Base-by-base conservation (phyloP, 805 yeast genomes). In the Barnettozyma sucrosica region DNA sequence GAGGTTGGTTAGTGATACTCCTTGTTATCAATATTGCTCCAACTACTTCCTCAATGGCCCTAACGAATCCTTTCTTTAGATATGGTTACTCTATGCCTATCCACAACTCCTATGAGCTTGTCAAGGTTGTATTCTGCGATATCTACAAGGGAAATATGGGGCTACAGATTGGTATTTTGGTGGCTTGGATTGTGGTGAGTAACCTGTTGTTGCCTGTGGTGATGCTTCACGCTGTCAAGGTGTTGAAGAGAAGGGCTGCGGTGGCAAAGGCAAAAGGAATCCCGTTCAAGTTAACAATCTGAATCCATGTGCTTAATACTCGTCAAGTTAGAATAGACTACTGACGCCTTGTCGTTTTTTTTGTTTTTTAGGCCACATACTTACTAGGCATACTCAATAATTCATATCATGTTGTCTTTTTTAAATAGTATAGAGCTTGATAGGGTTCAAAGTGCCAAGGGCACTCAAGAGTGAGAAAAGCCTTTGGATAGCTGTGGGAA, bases 81-180 rank as follows among this genome's bases (percentile, higher is more conserved):
- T 80, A 74, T 60, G 85, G 89, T 7, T 81, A 81, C 54, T 85
- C 79, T 2, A 66, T 80, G 67, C 95, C 93, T 5, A 72, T 84
- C 45, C 81, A 81, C 56, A 83, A 83, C 55, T 75, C 83, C 1
- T 72, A 75, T 45, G 86, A 80, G 53, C 70, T 79, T 30, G 69
- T 74, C 56, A 80, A 80, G 57, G 81, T 83, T 3, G 65, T 82
- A 1, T 69, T 84, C 44, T 77, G 77, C 57, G 64, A 80, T 59
- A 70, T 82, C 1, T 74, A 75, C 52, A 79, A 74, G 56, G 80
- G 80, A 1, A 56, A 73, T 21, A 51, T 83, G 64, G 88, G 88
- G 6, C 66, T 83, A 55, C 71, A 81, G 55, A 64, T 73, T 49
- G 89, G 85, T 24, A 67, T 83, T 11, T 59, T 83, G 41, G 56